phyloP scores from a whole-genome alignment of 345 rosid genomes.

The Brassica juncea region DNA sequence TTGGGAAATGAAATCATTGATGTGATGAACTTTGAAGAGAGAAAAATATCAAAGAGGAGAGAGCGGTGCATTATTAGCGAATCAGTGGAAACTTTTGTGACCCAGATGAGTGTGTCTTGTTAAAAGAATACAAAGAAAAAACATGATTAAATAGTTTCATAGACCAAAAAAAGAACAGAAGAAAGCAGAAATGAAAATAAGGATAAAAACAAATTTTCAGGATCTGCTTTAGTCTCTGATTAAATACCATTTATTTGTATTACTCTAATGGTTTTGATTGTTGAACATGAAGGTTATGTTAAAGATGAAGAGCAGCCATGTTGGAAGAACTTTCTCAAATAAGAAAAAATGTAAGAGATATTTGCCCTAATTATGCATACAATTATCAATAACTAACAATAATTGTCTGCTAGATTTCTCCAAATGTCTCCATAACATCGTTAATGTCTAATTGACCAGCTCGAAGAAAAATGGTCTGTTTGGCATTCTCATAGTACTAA shows the following conservation, averaged over 20 bases:
- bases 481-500: conserved; percentile 17
- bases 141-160: conserved; percentile 22
- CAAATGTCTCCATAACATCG: background rate
- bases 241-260: conserved; percentile 28
- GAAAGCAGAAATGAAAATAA: conserved; percentile 7
- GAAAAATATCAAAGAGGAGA: background rate
- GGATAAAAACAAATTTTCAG: background rate
- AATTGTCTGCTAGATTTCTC: background rate
- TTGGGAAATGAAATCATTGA: conserved; percentile 12
- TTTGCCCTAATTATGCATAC: conserved; percentile 37
- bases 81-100: conserved; percentile 29
- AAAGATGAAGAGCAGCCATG: conserved; percentile 98
- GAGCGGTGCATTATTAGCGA: background rate
- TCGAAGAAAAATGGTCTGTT: background rate
- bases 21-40: conserved; percentile 25
- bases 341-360: conserved; percentile 89
- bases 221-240: conserved; percentile 18
- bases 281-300: conserved; percentile 66
- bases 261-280: conserved; percentile 3
- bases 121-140: conserved; percentile 24
- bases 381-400: background rate
- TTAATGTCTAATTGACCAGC: background rate
- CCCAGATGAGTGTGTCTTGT: conserved; percentile 31
- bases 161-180: conserved; percentile 36
- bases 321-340: conserved; percentile 92